Conservation (phyloP, 179 eudicot genomes). For the Heliamphora pulchella region DNA sequence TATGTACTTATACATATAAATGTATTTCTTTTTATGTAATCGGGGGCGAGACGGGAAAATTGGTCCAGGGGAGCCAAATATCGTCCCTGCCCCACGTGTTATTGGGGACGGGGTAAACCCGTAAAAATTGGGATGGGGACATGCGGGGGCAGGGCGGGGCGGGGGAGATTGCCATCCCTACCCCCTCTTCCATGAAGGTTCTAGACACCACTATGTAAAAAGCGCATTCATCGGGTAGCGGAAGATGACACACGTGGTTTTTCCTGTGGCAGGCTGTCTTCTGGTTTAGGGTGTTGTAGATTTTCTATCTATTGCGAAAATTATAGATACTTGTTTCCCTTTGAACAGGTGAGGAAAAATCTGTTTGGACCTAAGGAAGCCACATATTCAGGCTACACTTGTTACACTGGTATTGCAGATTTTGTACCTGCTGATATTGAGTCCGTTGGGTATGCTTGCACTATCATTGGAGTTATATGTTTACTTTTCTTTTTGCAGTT, state of each 20-base stretch:
- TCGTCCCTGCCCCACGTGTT: too few species aligned
- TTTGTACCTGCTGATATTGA: slow-evolving; percentile 89
- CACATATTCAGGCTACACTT: slow-evolving; percentile 86
- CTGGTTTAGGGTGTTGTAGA: background rate
- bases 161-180: too few species aligned
- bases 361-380: slow-evolving; percentile 72
- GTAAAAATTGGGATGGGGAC: too few species aligned
- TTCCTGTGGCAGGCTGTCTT: background rate
- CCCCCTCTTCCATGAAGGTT: too few species aligned
- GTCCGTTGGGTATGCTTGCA: slow-evolving; percentile 70
- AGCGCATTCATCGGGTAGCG: background rate
- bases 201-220: too few species aligned
- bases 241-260: background rate
- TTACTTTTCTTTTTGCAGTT: background rate
- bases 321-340: background rate
- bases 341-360: slow-evolving; percentile 57
- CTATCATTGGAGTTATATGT: background rate
- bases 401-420: slow-evolving; percentile 97
- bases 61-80: too few species aligned
- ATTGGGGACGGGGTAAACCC: too few species aligned
- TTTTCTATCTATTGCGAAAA: background rate
- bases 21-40: too few species aligned
- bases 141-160: too few species aligned
- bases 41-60: too few species aligned
- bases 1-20: too few species aligned